These are phyloP conservation scores for Naematelia aurantialba DNA, from an alignment of 768 basidiomycete species.

Conservation along the genomic window DNA sequence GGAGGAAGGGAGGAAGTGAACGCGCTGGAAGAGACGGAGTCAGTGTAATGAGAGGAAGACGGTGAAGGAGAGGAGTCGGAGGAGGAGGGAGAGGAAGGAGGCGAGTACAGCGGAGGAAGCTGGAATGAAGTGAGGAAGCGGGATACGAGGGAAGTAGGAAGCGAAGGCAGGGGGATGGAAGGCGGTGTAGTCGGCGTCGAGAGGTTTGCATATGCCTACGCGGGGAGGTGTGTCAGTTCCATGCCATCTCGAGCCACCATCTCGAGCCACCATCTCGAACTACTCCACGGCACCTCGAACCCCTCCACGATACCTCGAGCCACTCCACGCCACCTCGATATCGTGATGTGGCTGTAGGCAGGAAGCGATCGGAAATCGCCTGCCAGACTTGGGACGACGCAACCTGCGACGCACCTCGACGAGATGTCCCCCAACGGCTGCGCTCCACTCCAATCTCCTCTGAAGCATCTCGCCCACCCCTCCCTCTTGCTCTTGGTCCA, in stretches of 20 bases:
- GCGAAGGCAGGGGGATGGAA: slow-evolving; percentile 25
- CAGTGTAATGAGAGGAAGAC: not conserved
- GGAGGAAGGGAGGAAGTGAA: slow-evolving; percentile 3
- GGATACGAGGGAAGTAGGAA: slow-evolving; percentile 13
- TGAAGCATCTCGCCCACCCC: slow-evolving; percentile 17
- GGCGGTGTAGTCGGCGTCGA: slow-evolving; percentile 24
- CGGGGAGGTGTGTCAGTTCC: no score
- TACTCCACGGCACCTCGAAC: no score
- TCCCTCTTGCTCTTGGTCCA: slow-evolving; percentile 2
- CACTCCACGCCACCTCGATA: no score
- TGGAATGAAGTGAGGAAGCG: slow-evolving; percentile 8
- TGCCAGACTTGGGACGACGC: no score
- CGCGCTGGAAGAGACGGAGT: not conserved
- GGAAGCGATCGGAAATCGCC: no score
- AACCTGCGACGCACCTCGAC: slow-evolving; percentile 32
- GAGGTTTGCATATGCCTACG: slow-evolving; percentile 33
- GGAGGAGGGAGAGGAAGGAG: slow-evolving; percentile 11
- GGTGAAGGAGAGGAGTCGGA: slow-evolving; percentile 7
- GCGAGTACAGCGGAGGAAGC: slow-evolving; percentile 4
- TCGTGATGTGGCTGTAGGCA: no score
- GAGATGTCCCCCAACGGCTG: slow-evolving; percentile 34
- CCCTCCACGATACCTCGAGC: no score
- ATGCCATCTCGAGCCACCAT: no score
- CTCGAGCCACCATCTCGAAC: no score
- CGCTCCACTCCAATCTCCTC: slow-evolving; percentile 23